These are phyloP conservation scores for Rostrohypoxylon terebratum DNA, from an alignment of 495 filamentous ascomycete species.

Conservation along the genomic window DNA sequence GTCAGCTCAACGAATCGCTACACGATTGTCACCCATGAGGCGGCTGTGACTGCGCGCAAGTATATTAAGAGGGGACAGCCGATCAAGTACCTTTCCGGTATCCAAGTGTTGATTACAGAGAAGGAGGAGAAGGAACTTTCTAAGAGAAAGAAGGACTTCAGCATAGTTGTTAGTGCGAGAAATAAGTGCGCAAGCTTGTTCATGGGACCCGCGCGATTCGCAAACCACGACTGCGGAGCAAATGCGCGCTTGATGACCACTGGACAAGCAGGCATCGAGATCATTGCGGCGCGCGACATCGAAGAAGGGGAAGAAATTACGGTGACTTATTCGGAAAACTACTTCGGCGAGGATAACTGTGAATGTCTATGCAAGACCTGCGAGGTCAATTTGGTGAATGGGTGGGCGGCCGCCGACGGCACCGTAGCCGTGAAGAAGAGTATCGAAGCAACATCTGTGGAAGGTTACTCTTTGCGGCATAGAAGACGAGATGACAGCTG, in stretches of 20 bases:
- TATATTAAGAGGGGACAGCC: conserved; percentile 82
- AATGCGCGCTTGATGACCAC: conserved; percentile 88
- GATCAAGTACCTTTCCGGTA: conserved; percentile 90
- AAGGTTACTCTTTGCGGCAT: conserved; percentile 59
- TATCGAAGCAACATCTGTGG: conserved; percentile 52
- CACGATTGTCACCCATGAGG: conserved; percentile 89
- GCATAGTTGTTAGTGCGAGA: conserved; percentile 91
- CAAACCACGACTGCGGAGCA: conserved; percentile 96
- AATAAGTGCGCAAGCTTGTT: conserved; percentile 90
- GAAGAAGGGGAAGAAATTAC: conserved; percentile 93
- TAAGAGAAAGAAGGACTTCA: conserved; percentile 87
- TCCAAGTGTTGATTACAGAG: conserved; percentile 87
- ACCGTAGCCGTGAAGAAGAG: conserved; percentile 54
- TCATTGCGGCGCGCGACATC: conserved; percentile 83
- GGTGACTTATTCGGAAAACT: conserved; percentile 92
- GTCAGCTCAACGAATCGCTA: conserved; percentile 95
- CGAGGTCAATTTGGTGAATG: conserved; percentile 79
- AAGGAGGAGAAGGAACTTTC: conserved; percentile 88
- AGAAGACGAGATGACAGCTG: conserved; percentile 58
- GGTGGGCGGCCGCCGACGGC: conserved; percentile 72
- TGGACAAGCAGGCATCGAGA: conserved; percentile 86
- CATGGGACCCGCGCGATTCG: conserved; percentile 93
- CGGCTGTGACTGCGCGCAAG: conserved; percentile 83
- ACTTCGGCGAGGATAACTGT: conserved; percentile 94
- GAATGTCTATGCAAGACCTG: conserved; percentile 94